Base-by-base conservation (phyloP, 345 rosid species). In the Salix exigua region DNA sequence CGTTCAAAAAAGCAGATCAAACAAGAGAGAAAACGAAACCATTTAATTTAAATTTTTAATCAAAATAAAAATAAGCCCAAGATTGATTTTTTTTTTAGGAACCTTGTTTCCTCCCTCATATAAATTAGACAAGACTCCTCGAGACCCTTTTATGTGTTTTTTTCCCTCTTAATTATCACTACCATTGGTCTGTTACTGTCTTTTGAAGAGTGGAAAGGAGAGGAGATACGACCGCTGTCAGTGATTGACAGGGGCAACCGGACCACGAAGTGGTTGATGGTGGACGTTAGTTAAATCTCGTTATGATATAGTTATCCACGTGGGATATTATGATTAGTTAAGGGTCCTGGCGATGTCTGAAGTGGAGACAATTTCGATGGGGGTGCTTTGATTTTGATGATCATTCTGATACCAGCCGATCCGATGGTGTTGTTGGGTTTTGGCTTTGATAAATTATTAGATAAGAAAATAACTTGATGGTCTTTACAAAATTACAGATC, bases 1-100 rank as follows among this genome's bases (percentile, higher is more conserved):
- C 23, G 73, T 30, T 33, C 19, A 66, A 50, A 77, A 70, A 25
- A 70, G 75, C 12, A 77, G 26, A 81, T 69, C 73, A 48, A 73
- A 53, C 48, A 33, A 74, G 37, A 46, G 25, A 13, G 40, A 21
- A 50, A 73, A 70, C 0, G 84, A 65, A 53, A 64, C 76, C 81
- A 74, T 77, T 53, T 50, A 65, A 69, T 11, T n/a, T 25, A 4
- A 17, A 5, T 7, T 16, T 40, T 2, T 1, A 46, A 44, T 21
- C 1, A 69, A 50, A 23, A 46, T 23, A 37, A 48, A 18, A 50
- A 40, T 5, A 14, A 16, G 63, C 42, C 35, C 19, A 30, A 33
- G n/a, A 13, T 66, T 66, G 44, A 17, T 58, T n/a, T 58, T 42
- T 58, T 42, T 58, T 23, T 10, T 14, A 58, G 62, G 28, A n/a